Conservation (phyloP, 139 green algal genomes). For the Marvania coccoides region DNA sequence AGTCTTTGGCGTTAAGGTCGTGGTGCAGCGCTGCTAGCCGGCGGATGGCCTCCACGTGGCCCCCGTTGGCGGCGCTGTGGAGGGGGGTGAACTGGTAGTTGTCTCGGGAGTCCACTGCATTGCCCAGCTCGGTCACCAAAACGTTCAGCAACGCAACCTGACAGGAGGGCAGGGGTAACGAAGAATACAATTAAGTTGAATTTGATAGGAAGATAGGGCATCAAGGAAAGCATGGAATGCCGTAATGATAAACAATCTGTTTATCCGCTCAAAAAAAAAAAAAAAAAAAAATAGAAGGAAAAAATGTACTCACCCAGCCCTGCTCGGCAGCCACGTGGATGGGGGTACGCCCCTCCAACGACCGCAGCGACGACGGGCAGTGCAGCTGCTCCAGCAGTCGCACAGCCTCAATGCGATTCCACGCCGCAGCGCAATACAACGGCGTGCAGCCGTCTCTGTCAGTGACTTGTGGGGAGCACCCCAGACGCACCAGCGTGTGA, state of each 20-base stretch:
- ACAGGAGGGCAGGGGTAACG: no score
- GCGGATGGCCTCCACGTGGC: conserved; percentile 37
- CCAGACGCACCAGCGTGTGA: conserved; percentile 29
- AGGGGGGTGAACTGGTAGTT: conserved; percentile 50
- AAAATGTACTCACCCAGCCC: conserved; percentile 12
- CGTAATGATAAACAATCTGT: no score
- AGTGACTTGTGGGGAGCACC: conserved; percentile 22
- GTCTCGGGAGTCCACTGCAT: conserved; percentile 34
- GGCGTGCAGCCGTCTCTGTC: conserved; percentile 57
- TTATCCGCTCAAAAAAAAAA: no score
- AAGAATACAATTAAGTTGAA: no score
- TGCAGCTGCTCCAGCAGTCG: conserved; percentile 26
- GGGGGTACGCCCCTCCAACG: conserved; percentile 37
- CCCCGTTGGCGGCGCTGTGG: conserved; percentile 44
- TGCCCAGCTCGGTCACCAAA: conserved; percentile 34
- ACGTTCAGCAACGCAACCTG: conserved; percentile 30
- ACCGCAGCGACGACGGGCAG: conserved; percentile 24
- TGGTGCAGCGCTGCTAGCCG: conserved; percentile 34
- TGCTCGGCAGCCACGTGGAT: conserved; percentile 57
- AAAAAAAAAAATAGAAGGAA: no score
- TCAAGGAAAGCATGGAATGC: no score
- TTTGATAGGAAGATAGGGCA: no score
- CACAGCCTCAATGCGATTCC: conserved; percentile 43
- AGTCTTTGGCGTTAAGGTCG: conserved; percentile 37
- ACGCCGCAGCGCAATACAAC: conserved; percentile 50